These are phyloP conservation scores for Tolypocladium ophioglossoides DNA, from an alignment of 2,329 filamentous ascomycete species.

Conservation along the genomic window DNA sequence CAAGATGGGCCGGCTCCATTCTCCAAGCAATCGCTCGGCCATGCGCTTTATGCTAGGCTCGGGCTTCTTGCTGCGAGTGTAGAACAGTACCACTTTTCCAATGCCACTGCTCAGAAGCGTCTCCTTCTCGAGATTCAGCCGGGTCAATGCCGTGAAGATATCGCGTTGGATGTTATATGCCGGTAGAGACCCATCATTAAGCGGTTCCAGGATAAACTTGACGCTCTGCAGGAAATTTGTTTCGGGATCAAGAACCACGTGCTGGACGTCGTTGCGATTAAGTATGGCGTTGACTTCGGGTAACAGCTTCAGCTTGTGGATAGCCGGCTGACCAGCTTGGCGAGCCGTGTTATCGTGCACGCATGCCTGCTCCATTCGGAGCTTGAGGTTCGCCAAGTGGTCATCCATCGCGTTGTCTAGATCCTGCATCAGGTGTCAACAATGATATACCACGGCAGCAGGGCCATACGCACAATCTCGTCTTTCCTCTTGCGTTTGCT, in stretches of 20 bases:
- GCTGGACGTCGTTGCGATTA: slow-evolving; percentile 78
- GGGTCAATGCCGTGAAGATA: slow-evolving; percentile 70
- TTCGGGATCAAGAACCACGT: slow-evolving; percentile 83
- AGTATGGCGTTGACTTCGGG: slow-evolving; percentile 82
- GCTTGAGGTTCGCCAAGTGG: slow-evolving; percentile 77
- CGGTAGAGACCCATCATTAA: slow-evolving; percentile 86
- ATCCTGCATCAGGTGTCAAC: slow-evolving; percentile 46
- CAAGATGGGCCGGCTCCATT: slow-evolving; percentile 92
- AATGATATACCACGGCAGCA: not conserved
- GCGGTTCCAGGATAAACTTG: slow-evolving; percentile 92
- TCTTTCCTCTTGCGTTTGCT: slow-evolving; percentile 71
- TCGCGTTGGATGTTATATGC: slow-evolving; percentile 97
- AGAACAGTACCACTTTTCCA: slow-evolving; percentile 93
- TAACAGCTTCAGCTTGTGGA: slow-evolving; percentile 88
- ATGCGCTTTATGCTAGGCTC: slow-evolving; percentile 85
- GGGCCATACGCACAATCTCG: slow-evolving; percentile 59
- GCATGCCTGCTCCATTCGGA: slow-evolving; percentile 84
- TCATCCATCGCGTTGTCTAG: slow-evolving; percentile 85
- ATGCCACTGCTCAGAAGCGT: slow-evolving; percentile 82
- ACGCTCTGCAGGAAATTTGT: slow-evolving; percentile 92
- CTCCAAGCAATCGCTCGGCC: slow-evolving; percentile 82
- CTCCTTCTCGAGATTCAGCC: slow-evolving; percentile 85
- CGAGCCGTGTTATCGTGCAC: slow-evolving; percentile 78
- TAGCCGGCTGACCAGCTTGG: slow-evolving; percentile 66
- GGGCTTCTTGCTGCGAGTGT: slow-evolving; percentile 87